Evolutionary conservation across 2,329 filamentous ascomycete genomes (phyloP).

Genomic region (Fusarium longipes): DNA sequence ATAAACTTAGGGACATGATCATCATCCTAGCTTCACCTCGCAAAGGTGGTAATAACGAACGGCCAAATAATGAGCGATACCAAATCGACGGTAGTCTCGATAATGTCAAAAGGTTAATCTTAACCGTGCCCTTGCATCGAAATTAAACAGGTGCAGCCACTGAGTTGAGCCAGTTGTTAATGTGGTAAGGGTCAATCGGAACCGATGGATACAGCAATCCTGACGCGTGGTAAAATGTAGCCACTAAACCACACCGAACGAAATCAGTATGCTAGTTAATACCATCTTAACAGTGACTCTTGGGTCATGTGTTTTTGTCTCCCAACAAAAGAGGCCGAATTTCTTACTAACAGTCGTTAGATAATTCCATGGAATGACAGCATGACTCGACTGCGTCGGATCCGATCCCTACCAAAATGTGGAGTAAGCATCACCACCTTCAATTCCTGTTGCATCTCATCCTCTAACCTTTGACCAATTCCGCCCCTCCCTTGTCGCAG

Average conservation of each 20-base stretch:
- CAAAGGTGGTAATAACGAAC: neutral
- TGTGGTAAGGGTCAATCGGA: conserved; percentile 31
- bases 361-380: neutral
- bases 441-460: conserved; percentile 4
- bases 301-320: no score
- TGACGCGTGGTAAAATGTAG: no score
- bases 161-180: neutral
- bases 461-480: conserved; percentile 3
- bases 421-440: conserved; percentile 3
- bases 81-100: neutral
- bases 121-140: neutral
- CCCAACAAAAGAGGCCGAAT: no score
- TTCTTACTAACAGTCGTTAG: neutral
- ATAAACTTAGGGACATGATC: neutral
- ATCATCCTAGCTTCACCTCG: neutral
- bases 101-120: neutral
- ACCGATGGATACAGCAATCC: conserved; percentile 34
- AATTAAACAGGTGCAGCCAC: conserved; percentile 16
- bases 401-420: conserved; percentile 17
- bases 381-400: conserved; percentile 28
- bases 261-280: no score
- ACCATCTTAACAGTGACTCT: no score
- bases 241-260: no score
- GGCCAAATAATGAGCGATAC: neutral
- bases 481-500: conserved; percentile 3